Percentiles rank a stretch among this genome's conserved stretches.
phyloP scores from a whole-genome alignment of 768 basidiomycete genomes.

The Boletus sp. region DNA sequence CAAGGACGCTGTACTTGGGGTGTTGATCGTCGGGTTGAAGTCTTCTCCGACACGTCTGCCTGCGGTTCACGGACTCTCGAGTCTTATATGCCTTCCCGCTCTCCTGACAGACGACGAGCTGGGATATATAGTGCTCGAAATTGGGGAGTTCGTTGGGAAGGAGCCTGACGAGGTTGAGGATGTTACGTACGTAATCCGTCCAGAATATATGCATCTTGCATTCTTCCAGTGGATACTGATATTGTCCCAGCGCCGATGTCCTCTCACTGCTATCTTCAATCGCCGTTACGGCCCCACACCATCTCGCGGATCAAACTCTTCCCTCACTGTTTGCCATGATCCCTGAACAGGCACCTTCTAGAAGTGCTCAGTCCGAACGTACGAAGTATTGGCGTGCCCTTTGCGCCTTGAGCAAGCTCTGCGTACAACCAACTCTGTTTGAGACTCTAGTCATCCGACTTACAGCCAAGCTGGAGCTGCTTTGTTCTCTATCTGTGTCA shows the following conservation, averaged over 20 bases:
- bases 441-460: constrained; percentile 78
- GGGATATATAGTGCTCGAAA: constrained; percentile 71
- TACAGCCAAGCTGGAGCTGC: constrained; percentile 67
- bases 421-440: constrained; percentile 73
- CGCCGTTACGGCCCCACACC: constrained; percentile 53
- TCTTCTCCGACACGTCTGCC: constrained; percentile 47
- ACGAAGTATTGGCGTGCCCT: constrained; percentile 66
- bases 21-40: constrained; percentile 57
- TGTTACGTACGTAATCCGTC: constrained; percentile 37
- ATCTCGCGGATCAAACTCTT: constrained; percentile 71
- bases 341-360: constrained; percentile 60
- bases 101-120: constrained; percentile 73
- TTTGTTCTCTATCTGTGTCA: constrained; percentile 41
- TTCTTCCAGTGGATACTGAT: neutral
- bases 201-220: neutral
- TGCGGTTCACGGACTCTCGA: constrained; percentile 63
- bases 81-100: constrained; percentile 58
- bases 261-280: constrained; percentile 64
- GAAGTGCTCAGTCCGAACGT: constrained; percentile 53
- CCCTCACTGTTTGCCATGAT: constrained; percentile 76
- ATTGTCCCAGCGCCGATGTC: constrained; percentile 46
- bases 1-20: constrained; percentile 75
- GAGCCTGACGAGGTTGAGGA: constrained; percentile 54
- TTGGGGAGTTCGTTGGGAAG: constrained; percentile 59
- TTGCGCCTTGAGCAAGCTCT: constrained; percentile 66